Base-by-base conservation (phyloP, 345 rosid species). In the Cochlearia excelsa region DNA sequence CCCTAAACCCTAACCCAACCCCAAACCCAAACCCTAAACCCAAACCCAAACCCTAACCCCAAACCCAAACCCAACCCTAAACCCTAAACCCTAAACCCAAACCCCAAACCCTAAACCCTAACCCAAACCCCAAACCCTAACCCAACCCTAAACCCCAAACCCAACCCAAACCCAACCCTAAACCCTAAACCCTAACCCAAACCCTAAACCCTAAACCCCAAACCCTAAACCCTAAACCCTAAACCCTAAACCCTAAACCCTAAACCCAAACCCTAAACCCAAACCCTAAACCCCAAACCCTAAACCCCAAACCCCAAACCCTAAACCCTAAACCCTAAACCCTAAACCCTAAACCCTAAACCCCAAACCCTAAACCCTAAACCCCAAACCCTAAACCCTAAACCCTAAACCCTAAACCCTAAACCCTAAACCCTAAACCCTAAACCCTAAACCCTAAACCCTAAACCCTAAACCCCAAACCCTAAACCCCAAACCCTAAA, bases 351-450 rank as follows among this genome's bases (percentile, higher is more conserved):
- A 31, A 53, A 29, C 57, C 39, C 57, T 8, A 54, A 54, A 54
- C 40, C 29, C 59, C 29, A 26, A 31, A 54, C 40, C 40, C 59
- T 39, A 9, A 35, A 54, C 42, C 59, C 59, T 54, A 54, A 35
- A 54, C 59, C 59, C 42, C 38, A 54, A 54, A 54, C 42, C 72
- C 71, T 37, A 40, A 65, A 65, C 54, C 67, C 70, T 42, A 65
- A 66, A 72, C 68, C 68, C 65, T 48, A 54, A 67, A 73, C 72
- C 72, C 73, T 54, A 54, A 73, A 67, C 76, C 72, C 59, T 47
- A 61, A 61, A 54, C 72, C 72, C 68, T 46, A 60, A 60, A 59
- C 34, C 49, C 72, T 59, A 30, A 44, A 35, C 49, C 62, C 75
- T 57, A 7, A 67, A 35, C 59, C 59, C 42, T 54, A 54, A 54